A percentile compares a stretch with the other conserved stretches of the same genome.
phyloP scores from a whole-genome alignment of 2,329 filamentous ascomycete species.

The Penicillium crustosum region DNA sequence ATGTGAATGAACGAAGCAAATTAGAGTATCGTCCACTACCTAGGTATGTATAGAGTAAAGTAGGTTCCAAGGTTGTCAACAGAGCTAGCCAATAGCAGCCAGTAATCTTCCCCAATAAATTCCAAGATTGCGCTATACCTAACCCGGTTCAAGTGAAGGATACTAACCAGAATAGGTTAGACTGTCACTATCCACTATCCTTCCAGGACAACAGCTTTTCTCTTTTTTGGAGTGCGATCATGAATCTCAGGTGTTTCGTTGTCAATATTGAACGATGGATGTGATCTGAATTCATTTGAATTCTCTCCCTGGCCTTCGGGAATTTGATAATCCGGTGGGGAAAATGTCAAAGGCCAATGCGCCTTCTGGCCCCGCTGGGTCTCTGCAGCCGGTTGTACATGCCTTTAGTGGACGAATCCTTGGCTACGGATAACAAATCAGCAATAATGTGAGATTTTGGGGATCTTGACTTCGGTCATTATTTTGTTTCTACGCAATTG shows the following conservation, averaged over 20 bases:
- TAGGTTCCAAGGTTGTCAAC: neutral
- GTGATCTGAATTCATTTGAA: no score
- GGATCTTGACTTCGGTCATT: neutral
- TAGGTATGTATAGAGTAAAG: neutral
- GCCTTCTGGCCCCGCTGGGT: neutral
- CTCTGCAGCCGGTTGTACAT: neutral
- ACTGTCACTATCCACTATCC: neutral
- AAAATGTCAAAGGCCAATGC: neutral
- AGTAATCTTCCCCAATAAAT: accelerated
- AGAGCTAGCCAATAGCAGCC: neutral
- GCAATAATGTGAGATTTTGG: neutral
- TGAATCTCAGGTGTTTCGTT: neutral
- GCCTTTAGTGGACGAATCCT: slow-evolving; percentile 1
- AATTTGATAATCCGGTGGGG: neutral
- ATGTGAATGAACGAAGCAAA: neutral
- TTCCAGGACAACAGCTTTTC: neutral
- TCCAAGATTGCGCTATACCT: neutral
- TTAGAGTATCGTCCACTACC: no score
- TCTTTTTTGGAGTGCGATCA: neutral
- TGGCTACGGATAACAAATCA: neutral
- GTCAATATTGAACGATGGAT: neutral
- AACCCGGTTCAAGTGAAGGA: neutral
- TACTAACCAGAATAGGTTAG: neutral
- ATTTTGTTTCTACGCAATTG: neutral
- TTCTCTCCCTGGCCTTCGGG: neutral